Conservation (phyloP, 2,329 filamentous ascomycete species). For the Aschersonia sp. region DNA sequence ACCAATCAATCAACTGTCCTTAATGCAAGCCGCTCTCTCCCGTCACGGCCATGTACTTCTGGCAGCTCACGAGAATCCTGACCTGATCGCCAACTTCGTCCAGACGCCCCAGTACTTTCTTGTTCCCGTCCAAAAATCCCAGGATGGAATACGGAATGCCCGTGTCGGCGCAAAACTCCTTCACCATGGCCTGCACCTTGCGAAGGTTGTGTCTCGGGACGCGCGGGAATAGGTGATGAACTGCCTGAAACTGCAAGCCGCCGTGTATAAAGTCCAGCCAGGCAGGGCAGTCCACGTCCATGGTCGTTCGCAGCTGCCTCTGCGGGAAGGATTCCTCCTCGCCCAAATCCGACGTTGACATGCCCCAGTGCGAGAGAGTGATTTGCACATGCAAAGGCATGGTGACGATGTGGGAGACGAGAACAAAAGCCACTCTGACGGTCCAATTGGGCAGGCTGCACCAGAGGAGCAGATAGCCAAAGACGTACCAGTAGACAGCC, state of each 20-base stretch:
- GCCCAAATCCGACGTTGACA: conserved; percentile 52
- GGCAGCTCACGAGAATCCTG: conserved; percentile 42
- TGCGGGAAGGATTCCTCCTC: conserved; percentile 53
- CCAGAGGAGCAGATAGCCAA: conserved; percentile 51
- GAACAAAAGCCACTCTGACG: conserved; percentile 44
- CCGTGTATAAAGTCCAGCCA: conserved; percentile 64
- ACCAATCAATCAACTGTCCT: background rate
- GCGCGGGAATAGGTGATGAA: conserved; percentile 57
- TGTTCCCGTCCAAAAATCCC: conserved; percentile 49
- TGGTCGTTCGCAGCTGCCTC: conserved; percentile 56
- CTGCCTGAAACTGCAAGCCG: conserved; percentile 58
- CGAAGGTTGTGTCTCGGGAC: conserved; percentile 56
- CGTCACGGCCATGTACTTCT: conserved; percentile 32
- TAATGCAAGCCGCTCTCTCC: conserved; percentile 24
- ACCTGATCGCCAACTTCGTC: conserved; percentile 48
- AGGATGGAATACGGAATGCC: conserved; percentile 47
- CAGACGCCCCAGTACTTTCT: conserved; percentile 30
- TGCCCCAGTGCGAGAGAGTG: conserved; percentile 58
- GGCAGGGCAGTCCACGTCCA: conserved; percentile 58
- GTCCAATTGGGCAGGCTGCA: conserved; percentile 41
- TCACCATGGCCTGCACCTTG: conserved; percentile 41
- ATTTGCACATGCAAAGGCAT: conserved; percentile 60
- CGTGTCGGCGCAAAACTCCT: conserved; percentile 50
- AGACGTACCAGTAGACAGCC: conserved; percentile 52
- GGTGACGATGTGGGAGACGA: conserved; percentile 50